A percentile compares a stretch with the other conserved stretches of the same genome.
These are phyloP conservation scores for Babesia caballi DNA, from an alignment of 169 alveolate genomes.

Conservation along the genomic window DNA sequence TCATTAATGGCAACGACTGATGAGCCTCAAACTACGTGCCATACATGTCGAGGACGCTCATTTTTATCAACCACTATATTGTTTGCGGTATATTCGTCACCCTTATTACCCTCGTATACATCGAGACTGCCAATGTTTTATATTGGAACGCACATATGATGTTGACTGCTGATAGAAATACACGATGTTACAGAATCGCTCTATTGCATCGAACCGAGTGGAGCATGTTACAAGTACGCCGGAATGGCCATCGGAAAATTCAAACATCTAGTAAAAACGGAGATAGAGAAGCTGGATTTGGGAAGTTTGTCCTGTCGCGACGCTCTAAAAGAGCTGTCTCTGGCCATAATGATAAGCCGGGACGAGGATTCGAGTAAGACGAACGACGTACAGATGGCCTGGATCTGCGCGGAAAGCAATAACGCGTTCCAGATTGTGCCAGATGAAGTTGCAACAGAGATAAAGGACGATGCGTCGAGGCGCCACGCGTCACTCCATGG, in stretches of 20 bases:
- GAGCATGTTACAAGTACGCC: constrained; percentile 87
- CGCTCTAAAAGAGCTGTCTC: constrained; percentile 44
- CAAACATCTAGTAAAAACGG: constrained; percentile 89
- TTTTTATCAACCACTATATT: no score
- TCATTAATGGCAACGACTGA: background rate
- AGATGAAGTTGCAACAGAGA: constrained; percentile 24
- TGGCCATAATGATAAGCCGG: constrained; percentile 48
- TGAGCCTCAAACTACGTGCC: background rate
- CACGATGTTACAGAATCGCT: constrained; percentile 75
- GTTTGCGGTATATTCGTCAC: no score
- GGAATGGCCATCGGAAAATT: constrained; percentile 94
- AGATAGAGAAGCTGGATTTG: constrained; percentile 83
- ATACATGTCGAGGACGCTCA: background rate
- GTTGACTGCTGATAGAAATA: background rate
- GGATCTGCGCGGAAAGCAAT: constrained; percentile 57
- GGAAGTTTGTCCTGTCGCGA: constrained; percentile 41
- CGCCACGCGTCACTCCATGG: constrained; percentile 18
- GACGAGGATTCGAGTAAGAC: constrained; percentile 60
- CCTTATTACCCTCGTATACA: no score
- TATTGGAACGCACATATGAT: background rate
- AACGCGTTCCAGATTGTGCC: constrained; percentile 44
- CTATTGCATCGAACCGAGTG: constrained; percentile 89
- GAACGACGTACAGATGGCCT: constrained; percentile 57
- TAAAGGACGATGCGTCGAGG: constrained; percentile 44
- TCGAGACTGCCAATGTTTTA: no score